Conservation (phyloP, 495 filamentous ascomycete genomes). For the Darksidea phi region DNA sequence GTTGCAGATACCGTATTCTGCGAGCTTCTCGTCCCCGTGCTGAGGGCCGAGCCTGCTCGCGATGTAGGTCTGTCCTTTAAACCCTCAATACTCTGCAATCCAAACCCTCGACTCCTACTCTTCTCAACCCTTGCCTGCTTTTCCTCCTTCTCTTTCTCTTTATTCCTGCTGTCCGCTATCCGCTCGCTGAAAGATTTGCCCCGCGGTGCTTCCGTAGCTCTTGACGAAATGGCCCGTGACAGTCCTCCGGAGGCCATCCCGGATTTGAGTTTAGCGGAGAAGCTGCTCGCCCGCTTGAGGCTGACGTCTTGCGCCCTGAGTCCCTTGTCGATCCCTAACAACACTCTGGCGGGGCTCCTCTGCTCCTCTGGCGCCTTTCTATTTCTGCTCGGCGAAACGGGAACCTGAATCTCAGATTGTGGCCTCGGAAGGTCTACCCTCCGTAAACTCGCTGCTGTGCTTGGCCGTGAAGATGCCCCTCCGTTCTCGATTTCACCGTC, state of each 20-base stretch:
- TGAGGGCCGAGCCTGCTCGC: constrained; percentile 15
- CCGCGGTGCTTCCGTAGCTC: constrained; percentile 36
- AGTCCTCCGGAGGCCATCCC: constrained; percentile 1
- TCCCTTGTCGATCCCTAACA: constrained; percentile 89
- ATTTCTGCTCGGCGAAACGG: constrained; percentile 70
- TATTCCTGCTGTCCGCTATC: constrained; percentile 63
- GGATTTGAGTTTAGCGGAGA: constrained; percentile 13
- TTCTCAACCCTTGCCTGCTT: constrained; percentile 54
- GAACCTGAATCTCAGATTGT: constrained; percentile 65
- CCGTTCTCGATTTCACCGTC: constrained; percentile 20
- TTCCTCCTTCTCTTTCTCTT: constrained; percentile 58
- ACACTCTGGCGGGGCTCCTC: constrained; percentile 73
- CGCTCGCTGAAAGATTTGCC: constrained; percentile 82
- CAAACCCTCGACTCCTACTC: constrained; percentile 69
- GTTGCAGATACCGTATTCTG: neutral
- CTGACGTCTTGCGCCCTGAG: constrained; percentile 80
- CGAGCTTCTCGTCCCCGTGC: constrained; percentile 11
- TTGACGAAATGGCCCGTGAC: constrained; percentile 17
- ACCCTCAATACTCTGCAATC: constrained; percentile 60
- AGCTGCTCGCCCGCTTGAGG: constrained; percentile 67
- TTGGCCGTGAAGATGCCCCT: constrained; percentile 20
- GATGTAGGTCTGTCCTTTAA: constrained; percentile 15
- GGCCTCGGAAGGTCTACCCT: constrained; percentile 21
- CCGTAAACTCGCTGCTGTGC: constrained; percentile 25
- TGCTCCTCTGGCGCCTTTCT: constrained; percentile 51